Conservation (phyloP, 768 basidiomycete species). For the Leccinum ochraceum region DNA sequence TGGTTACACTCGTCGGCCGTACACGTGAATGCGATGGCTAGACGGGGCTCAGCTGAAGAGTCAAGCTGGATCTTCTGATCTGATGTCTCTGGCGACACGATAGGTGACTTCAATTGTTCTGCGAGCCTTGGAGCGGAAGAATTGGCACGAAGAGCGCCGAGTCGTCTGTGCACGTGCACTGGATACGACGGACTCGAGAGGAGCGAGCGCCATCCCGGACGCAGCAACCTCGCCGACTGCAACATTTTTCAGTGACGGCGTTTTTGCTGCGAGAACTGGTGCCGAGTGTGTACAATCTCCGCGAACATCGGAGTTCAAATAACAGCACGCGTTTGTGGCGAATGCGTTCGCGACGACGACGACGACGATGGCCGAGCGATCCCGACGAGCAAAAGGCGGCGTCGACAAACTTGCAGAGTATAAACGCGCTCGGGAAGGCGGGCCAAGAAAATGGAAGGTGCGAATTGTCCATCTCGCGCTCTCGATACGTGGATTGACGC, state of each 20-base stretch:
- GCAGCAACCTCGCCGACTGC: constrained; percentile 22
- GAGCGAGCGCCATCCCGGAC: constrained; percentile 44
- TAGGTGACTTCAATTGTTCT: constrained; percentile 1
- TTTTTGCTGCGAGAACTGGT: background rate
- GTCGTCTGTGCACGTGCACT: constrained; percentile 40
- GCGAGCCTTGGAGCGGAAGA: constrained; percentile 13
- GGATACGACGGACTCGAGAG: constrained; percentile 31
- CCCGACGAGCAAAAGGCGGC: constrained; percentile 26
- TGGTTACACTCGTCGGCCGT: constrained; percentile 70
- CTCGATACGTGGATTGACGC: constrained; percentile 22
- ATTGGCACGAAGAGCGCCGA: constrained; percentile 28
- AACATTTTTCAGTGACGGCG: background rate
- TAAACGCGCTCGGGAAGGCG: constrained; percentile 60
- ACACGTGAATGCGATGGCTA: constrained; percentile 86
- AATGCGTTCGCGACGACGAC: constrained; percentile 1
- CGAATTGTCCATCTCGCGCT: constrained; percentile 12
- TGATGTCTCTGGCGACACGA: background rate
- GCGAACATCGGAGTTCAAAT: constrained; percentile 27
- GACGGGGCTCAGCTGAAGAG: constrained; percentile 50
- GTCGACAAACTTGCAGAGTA: constrained; percentile 57
- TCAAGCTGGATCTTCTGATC: constrained; percentile 32
- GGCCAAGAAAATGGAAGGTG: constrained; percentile 60
- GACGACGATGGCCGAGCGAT: constrained; percentile 28
- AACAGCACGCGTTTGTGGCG: constrained; percentile 32
- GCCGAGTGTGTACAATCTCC: constrained; percentile 16